Base-by-base conservation (phyloP, 78 protist species). In the Chrysochromulina parva region DNA sequence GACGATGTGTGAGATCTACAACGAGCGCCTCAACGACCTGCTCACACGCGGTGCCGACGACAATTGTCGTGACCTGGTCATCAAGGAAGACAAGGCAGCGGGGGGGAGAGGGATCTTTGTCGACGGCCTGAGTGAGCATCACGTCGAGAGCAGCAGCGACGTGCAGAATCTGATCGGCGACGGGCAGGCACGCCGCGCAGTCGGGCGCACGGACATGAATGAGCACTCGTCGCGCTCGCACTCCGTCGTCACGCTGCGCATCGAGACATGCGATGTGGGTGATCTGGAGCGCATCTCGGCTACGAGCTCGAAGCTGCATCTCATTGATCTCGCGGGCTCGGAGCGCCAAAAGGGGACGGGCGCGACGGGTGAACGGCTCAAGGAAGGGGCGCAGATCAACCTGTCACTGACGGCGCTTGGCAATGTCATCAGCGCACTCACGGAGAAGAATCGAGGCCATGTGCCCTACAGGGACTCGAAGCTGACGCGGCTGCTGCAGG, bases 311-410 rank as follows among this genome's bases (percentile, higher is more conserved):
- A 94, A 92, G 76, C 11, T 62, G 22, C 10, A n/a, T n/a, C 55
- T 52, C 50, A n/a, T 62, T 24, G 76, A 87, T 54, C 50, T 55
- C 26, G 87, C 67, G 4, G 66, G 87, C 47, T 81, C 67, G 7
- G 60, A 52, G 16, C 80, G 80, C 53, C n/a, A 5, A 38, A 38
- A 26, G 20, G 91, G 88, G 66, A 80, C 96, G 0, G 92, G 85
- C 67, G 95, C 96, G 14, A 71, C 7, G 52, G 97, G 97, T 0
- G 66, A 52, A 38, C 48, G 80, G n/a, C 78, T 91, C 1, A 66
- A 91, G 57, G 97, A 96, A 80, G 97, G 96, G 26, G 81, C 84
- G 81, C 47, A 53, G 53, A 96, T 96, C 93, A 96, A 96, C 92
- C 20, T 48, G 16, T 93, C 96, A 1, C 96, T 96, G n/a, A 4